These are phyloP conservation scores for Hyphodiscus sp. DNA, from an alignment of 2,329 filamentous ascomycete genomes.

Conservation along the genomic window DNA sequence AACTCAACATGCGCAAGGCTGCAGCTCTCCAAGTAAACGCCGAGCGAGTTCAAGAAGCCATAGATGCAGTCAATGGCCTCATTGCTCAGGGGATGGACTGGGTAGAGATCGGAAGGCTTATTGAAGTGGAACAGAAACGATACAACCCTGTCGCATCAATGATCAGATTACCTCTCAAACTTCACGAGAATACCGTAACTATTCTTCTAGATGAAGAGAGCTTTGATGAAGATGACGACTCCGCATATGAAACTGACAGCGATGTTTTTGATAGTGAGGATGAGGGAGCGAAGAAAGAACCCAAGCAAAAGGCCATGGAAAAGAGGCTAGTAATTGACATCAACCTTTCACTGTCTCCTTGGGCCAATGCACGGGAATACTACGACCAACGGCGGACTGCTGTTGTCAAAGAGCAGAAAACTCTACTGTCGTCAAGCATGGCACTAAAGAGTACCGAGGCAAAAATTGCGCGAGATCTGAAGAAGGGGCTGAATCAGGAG, in stretches of 20 bases:
- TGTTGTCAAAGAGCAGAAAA: conserved; percentile 82
- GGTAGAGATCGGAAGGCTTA: conserved; percentile 81
- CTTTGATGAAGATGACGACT: conserved; percentile 46
- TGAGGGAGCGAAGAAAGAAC: conserved; percentile 31
- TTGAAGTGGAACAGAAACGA: conserved; percentile 77
- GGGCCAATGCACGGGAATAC: conserved; percentile 85
- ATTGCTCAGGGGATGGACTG: conserved; percentile 95
- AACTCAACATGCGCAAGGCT: conserved; percentile 80
- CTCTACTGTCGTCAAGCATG: conserved; percentile 69
- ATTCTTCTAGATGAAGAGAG: conserved; percentile 64
- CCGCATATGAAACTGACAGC: conserved; percentile 57
- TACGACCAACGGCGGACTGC: conserved; percentile 84
- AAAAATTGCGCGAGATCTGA: conserved; percentile 80
- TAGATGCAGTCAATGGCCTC: conserved; percentile 87
- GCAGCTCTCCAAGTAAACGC: conserved; percentile 86
- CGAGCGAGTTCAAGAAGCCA: conserved; percentile 86
- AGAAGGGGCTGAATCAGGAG: conserved; percentile 84
- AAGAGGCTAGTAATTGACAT: conserved; percentile 71
- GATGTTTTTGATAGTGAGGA: conserved; percentile 56
- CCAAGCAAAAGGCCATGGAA: conserved; percentile 39
- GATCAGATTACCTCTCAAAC: conserved; percentile 80
- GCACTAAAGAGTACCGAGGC: conserved; percentile 86
- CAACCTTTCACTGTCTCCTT: conserved; percentile 73
- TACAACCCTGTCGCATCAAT: conserved; percentile 80
- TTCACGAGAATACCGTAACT: conserved; percentile 85